Base-by-base conservation (phyloP, 352 stramenopile genomes). In the Blastocystis sp. region DNA sequence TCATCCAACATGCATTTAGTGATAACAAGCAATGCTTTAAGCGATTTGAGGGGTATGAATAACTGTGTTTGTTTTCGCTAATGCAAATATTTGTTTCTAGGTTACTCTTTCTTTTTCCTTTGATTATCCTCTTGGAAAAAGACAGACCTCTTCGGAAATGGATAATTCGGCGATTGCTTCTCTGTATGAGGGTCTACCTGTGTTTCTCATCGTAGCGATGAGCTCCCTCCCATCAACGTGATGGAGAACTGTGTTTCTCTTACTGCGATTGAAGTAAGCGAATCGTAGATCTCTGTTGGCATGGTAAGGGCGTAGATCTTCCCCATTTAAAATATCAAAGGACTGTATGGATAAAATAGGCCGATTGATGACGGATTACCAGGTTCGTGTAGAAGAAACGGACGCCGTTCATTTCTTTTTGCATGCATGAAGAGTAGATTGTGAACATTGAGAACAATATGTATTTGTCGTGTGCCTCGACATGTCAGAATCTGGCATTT, bases 11-110 rank as follows among this genome's bases (percentile, higher is more conserved):
- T n/a, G 49, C 34, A 32, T 79, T 79, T 18, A 27, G 21, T 40
- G 29, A 79, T 16, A 49, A 64, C 7, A 29, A 79, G 24, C 69
- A 79, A 40, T 24, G 24, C 9, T 79, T 79, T 44, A 49, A 32
- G 38, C 46, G 48, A n/a, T 79, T 79, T 64, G 21, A 59, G 29
- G 69, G 69, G 8, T 79, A 79, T 63, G 48, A 44, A 48, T 36
- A 34, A 46, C 29, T 24, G 4, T 79, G 69, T 61, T 79, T 48
- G 21, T 64, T 61, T 24, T 42, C 48, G n/a, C 21, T 29, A 72
- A 51, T 49, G 61, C 16, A 11, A 16, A n/a, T 38, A 64, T 4
- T 57, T n/a, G 69, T 64, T 24, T 27, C 2, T 49, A 27, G 4
- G 7, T 44, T 69, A 69, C 59, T 40, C n/a, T 75, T 21, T 32